Evolutionary conservation across 768 basidiomycete genomes (phyloP), one percentile per base, ranked within the genome.

Genomic region (Tulasnella sp.): DNA sequence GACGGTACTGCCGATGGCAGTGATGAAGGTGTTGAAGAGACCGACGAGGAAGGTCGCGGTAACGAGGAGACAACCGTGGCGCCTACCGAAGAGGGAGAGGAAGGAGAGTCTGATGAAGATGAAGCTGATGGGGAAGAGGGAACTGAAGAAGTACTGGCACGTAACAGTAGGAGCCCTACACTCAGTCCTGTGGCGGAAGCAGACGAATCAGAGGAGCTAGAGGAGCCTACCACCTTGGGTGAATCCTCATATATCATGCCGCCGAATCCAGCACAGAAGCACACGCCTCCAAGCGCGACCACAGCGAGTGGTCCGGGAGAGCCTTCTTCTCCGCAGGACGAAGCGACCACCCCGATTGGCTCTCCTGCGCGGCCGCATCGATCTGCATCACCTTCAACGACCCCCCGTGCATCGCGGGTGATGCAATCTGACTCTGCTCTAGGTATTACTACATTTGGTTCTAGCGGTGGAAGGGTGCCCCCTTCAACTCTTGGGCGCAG

Each of bases 301-400:
- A 7, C 34, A 38, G 34, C 7, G 7, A 15, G 15, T 38, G 7
- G 34, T 38, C 34, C 34, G 5, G 34, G 5, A 15, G 34, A 38
- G 34, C 34, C 34, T 15, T 38, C 34, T 38, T 81, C 84, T n/a
- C 84, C 85, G 0, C 66, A 70, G 23, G 80, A 76, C 64, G 73
- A 75, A 38, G 58, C 73, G 10, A 34, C 44, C 17, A 58, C 63
- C 13, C 55, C 63, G 5, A 61, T 72, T 27, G 65, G 71, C 8
- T 68, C 75, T n/a, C 66, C 78, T 43, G 55, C 29, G 15, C 24
- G 55, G n/a, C n/a, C 19, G 7, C 19, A 5, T 10, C 19, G 19
- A 27, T 48, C 45, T n/a, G 45, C 34, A 48, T 27, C 45, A n/a
- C 45, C 19, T 27, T 48, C 45, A 48, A n/a, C 45, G 42, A 47